Percentiles rank a stretch among this genome's conserved stretches.
Evolutionary conservation across 2,329 filamentous ascomycete species (phyloP).

Genomic region (Diatrype stigma): DNA sequence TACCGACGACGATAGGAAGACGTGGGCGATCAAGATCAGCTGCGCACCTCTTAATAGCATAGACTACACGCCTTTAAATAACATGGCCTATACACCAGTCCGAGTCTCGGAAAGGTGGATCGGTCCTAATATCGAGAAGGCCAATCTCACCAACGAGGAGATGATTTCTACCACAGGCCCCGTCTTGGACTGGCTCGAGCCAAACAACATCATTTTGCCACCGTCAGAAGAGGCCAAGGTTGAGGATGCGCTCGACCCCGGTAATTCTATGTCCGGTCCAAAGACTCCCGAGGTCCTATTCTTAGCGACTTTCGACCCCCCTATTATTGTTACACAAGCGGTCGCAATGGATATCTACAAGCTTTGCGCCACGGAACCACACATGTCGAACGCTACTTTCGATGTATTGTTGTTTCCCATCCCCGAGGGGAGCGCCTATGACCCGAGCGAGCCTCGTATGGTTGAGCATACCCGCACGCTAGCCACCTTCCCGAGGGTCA

Average conservation of each 20-base stretch:
- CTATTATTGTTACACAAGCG: constrained; percentile 63
- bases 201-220: constrained; percentile 58
- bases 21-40: constrained; percentile 66
- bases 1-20: constrained; percentile 36
- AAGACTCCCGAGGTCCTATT: constrained; percentile 71
- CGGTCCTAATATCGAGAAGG: constrained; percentile 60
- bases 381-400: constrained; percentile 43
- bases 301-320: constrained; percentile 69
- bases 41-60: constrained; percentile 47
- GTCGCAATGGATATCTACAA: constrained; percentile 61
- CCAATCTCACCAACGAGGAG: constrained; percentile 41
- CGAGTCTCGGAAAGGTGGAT: constrained; percentile 74
- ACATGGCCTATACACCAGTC: constrained; percentile 51
- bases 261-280: constrained; percentile 36
- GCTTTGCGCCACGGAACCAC: constrained; percentile 45
- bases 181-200: constrained; percentile 69
- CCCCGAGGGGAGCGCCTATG: constrained; percentile 42
- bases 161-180: constrained; percentile 31
- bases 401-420: constrained; percentile 57
- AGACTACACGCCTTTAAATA: constrained; percentile 4
- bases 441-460: constrained; percentile 54
- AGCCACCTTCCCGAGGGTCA: constrained; percentile 31
- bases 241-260: constrained; percentile 46
- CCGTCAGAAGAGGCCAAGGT: constrained; percentile 43
- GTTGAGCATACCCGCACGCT: constrained; percentile 48